Conservation (phyloP, 192 early-diverging fungal species). For the Lunasporangiospora selenospora region DNA sequence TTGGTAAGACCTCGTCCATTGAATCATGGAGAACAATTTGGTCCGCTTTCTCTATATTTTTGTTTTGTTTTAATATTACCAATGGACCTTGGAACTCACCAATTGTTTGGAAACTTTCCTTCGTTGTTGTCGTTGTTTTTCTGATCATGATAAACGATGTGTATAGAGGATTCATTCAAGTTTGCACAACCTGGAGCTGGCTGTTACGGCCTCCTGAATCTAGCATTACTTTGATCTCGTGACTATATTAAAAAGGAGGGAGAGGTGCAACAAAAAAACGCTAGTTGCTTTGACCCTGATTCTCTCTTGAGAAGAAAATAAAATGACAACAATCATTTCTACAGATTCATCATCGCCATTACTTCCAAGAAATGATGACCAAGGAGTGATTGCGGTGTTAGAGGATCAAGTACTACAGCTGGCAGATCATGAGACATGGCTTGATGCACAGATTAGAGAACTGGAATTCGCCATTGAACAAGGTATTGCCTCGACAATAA, state of each 20-base stretch:
- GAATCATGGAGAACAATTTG: neutral
- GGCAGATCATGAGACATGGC: conserved; percentile 38
- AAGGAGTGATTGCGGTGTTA: conserved; percentile 9
- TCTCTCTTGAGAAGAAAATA: no score
- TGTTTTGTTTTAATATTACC: neutral
- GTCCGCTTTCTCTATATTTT: neutral
- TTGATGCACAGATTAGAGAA: conserved; percentile 40
- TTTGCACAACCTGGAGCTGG: conserved; percentile 36
- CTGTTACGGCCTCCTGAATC: conserved; percentile 8
- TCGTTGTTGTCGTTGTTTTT: no score
- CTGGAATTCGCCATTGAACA: conserved; percentile 23
- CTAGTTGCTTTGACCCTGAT: no score
- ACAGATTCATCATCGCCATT: no score
- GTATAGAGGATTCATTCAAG: conserved; percentile 35
- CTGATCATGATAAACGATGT: neutral
- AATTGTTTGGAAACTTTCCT: no score
- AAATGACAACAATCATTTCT: no score
- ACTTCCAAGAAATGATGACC: neutral
- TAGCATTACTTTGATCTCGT: no score
- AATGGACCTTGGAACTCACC: neutral
- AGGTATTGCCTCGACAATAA: conserved; percentile 6
- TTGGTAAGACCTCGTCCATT: conserved; percentile 5
- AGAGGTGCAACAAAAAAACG: no score
- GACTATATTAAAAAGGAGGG: no score
- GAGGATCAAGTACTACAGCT: conserved; percentile 37